Evolutionary conservation across 108 stramenopile genomes (phyloP).

Genomic region (Nitzschia inconspicua): DNA sequence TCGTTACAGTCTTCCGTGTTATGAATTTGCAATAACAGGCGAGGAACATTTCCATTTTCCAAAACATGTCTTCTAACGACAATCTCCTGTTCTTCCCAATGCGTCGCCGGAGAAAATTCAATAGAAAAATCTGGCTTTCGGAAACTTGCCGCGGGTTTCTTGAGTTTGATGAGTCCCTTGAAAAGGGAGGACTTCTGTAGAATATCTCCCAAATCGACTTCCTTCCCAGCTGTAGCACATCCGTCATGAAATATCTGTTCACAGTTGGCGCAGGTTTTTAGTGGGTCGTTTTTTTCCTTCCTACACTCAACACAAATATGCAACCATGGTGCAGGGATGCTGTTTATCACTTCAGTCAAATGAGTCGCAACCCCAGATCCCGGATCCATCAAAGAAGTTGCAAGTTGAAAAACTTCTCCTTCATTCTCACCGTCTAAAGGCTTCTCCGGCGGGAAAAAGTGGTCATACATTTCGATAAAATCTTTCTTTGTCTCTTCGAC

Average conservation of each 20-base stretch:
- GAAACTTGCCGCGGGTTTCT: neutral
- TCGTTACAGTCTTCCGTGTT: slow-evolving; percentile 12
- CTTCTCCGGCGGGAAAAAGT: too few species aligned
- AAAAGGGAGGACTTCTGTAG: too few species aligned
- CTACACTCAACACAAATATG: slow-evolving; percentile 2
- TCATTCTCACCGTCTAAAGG: too few species aligned
- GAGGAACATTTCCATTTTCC: neutral
- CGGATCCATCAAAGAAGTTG: neutral
- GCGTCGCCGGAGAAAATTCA: neutral
- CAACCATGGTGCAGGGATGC: slow-evolving; percentile 20
- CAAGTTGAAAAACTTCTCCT: slow-evolving; percentile 3
- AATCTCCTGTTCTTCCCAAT: slow-evolving; percentile 4
- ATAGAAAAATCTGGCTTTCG: slow-evolving; percentile 12
- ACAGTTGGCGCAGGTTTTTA: slow-evolving; percentile 16
- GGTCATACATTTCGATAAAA: slow-evolving; percentile 6
- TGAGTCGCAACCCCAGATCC: neutral
- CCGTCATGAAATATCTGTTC: slow-evolving; percentile 8
- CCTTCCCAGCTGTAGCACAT: neutral
- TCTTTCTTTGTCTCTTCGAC: slow-evolving; percentile 22
- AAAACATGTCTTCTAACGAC: slow-evolving; percentile 1
- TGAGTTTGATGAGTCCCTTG: slow-evolving; percentile 1
- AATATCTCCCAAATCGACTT: neutral
- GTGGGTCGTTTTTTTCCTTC: neutral
- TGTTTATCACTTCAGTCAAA: slow-evolving; percentile 6
- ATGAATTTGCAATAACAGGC: slow-evolving; percentile 4